Evolutionary conservation across 2,329 filamentous ascomycete species (phyloP).

Genomic region (Plectosphaerella sp.): DNA sequence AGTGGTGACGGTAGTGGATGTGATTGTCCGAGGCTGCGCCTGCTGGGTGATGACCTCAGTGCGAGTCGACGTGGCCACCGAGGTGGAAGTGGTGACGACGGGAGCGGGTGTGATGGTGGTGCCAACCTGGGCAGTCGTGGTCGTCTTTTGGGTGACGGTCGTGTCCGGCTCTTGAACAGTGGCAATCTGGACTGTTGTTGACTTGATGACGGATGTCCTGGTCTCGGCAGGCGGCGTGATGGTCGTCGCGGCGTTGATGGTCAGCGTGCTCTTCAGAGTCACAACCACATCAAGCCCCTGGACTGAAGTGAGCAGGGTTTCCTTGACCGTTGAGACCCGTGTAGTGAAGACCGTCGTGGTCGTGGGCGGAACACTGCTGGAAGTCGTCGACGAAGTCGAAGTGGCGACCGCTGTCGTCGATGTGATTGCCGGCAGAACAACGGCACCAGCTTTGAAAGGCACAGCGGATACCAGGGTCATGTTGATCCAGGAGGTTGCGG

Average conservation of each 20-base stretch:
- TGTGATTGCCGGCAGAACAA: slow-evolving; percentile 5
- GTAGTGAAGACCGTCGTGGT: slow-evolving; percentile 12
- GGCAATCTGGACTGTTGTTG: background rate
- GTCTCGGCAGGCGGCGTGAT: background rate
- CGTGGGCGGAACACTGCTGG: background rate
- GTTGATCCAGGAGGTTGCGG: slow-evolving; percentile 34
- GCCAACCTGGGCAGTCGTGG: slow-evolving; percentile 22
- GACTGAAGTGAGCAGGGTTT: slow-evolving; percentile 9
- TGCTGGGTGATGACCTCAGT: slow-evolving; percentile 7
- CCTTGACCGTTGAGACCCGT: slow-evolving; percentile 15
- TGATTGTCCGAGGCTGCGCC: slow-evolving; percentile 1
- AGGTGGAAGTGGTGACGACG: slow-evolving; percentile 13
- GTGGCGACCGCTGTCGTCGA: slow-evolving; percentile 17
- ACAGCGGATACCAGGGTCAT: slow-evolving; percentile 29
- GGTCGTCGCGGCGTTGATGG: slow-evolving; percentile 7
- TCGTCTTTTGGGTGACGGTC: slow-evolving; percentile 20
- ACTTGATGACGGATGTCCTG: background rate
- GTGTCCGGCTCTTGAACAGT: slow-evolving; percentile 8
- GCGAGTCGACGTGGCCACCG: slow-evolving; percentile 1
- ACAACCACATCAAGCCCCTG: slow-evolving; percentile 4
- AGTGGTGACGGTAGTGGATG: slow-evolving; percentile 4
- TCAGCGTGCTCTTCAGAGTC: slow-evolving; percentile 1
- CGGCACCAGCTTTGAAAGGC: slow-evolving; percentile 26
- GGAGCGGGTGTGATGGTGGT: slow-evolving; percentile 24
- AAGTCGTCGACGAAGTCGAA: slow-evolving; percentile 13